Evolutionary conservation across 2,329 filamentous ascomycete species (phyloP).

Genomic region (Bertia moriformis): DNA sequence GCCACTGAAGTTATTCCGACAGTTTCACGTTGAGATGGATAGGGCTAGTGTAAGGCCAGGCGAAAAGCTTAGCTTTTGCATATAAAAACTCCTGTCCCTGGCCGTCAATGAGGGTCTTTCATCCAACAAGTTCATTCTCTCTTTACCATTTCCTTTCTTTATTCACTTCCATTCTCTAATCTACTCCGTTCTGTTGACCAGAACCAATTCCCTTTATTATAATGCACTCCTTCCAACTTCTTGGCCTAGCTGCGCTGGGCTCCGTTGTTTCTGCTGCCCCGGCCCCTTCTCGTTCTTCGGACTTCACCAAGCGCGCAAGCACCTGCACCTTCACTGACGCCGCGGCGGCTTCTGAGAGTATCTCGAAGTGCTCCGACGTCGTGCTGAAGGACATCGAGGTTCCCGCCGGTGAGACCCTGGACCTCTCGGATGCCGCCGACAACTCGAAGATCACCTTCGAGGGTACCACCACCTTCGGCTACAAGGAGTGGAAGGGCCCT

Average conservation of each 20-base stretch:
- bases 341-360: constrained; percentile 27
- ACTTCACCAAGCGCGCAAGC: constrained; percentile 7
- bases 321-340: constrained; percentile 40
- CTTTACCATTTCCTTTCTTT: constrained; percentile 1
- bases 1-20: no score
- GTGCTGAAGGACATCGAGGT: constrained; percentile 35
- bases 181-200: constrained; percentile 1
- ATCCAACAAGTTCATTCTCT: no score
- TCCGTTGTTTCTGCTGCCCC: neutral
- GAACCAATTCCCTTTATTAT: neutral
- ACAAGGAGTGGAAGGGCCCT: constrained; percentile 50
- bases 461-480: constrained; percentile 53
- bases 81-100: no score
- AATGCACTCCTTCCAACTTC: neutral
- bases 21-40: no score
- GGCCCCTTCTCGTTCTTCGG: constrained; percentile 2
- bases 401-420: constrained; percentile 41
- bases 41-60: no score
- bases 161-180: neutral
- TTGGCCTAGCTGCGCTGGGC: neutral
- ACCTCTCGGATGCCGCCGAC: constrained; percentile 29
- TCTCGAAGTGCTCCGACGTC: constrained; percentile 36
- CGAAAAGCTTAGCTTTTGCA: no score
- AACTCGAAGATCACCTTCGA: constrained; percentile 40
- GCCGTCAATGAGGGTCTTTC: no score